Evolutionary conservation across 2,329 filamentous ascomycete species (phyloP).

Genomic region (Pseudogymnoascus sp.): DNA sequence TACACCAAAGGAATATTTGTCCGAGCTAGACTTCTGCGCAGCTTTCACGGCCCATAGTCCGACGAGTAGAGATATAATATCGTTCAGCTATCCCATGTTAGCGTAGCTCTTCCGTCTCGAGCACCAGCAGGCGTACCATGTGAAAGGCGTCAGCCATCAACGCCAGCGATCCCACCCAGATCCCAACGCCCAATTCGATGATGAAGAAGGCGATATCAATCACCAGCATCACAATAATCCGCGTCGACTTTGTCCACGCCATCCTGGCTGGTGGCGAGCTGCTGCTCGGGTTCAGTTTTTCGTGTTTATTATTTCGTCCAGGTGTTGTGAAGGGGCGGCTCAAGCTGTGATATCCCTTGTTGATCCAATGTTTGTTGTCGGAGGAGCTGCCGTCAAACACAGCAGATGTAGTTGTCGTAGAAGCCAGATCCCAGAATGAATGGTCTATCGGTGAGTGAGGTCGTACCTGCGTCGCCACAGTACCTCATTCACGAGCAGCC

Average conservation of each 20-base stretch:
- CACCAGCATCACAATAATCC: constrained; percentile 85
- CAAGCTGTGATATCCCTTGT: not conserved
- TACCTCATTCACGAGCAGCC: not conserved
- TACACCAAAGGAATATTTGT: constrained; percentile 92
- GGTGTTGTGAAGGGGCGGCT: not conserved
- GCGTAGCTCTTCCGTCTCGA: constrained; percentile 5
- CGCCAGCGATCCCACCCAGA: constrained; percentile 83
- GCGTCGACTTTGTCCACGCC: constrained; percentile 85
- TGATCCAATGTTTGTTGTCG: not conserved
- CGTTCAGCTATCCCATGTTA: constrained; percentile 63
- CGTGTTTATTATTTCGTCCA: not conserved
- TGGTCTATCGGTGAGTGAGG: not conserved
- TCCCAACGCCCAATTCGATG: constrained; percentile 77
- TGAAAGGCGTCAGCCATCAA: constrained; percentile 96
- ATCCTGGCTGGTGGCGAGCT: constrained; percentile 40
- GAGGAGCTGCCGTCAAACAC: not conserved
- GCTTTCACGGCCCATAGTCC: constrained; percentile 93
- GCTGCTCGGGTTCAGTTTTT: not conserved
- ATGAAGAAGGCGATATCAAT: constrained; percentile 90
- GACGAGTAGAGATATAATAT: constrained; percentile 89
- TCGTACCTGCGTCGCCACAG: constrained; percentile 1
- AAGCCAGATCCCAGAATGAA: not conserved
- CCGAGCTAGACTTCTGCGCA: constrained; percentile 75
- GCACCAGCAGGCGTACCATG: constrained; percentile 58
- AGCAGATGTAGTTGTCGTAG: not conserved